Percentiles rank a stretch among this genome's conserved stretches.
phyloP scores from a whole-genome alignment of 2,329 filamentous ascomycete genomes.

The Claviceps digitariae region DNA sequence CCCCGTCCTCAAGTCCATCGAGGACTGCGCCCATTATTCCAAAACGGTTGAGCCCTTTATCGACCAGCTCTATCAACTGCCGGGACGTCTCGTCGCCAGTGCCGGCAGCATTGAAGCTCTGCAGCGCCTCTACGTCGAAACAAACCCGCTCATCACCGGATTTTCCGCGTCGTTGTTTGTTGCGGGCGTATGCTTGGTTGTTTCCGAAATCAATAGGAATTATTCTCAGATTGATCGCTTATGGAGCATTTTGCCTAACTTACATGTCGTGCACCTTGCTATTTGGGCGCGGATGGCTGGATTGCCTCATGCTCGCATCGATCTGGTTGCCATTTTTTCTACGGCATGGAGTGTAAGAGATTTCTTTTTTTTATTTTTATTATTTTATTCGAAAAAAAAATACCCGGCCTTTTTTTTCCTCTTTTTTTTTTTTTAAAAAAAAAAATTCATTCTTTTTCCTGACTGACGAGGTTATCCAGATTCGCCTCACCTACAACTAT shows the following conservation, averaged over 20 bases:
- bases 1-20: constrained; percentile 53
- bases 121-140: constrained; percentile 60
- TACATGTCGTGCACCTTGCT: constrained; percentile 76
- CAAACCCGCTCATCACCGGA: constrained; percentile 72
- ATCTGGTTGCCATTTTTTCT: constrained; percentile 58
- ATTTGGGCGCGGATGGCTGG: constrained; percentile 69
- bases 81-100: constrained; percentile 47
- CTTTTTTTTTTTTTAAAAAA: background rate
- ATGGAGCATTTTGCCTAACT: constrained; percentile 79
- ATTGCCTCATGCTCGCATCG: constrained; percentile 54
- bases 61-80: constrained; percentile 55
- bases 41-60: constrained; percentile 65
- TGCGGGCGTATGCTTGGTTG: constrained; percentile 57
- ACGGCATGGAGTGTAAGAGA: constrained; percentile 63
- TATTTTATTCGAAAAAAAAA: no score
- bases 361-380: background rate
- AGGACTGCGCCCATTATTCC: constrained; percentile 64
- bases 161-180: constrained; percentile 59
- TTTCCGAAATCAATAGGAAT: constrained; percentile 79
- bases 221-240: constrained; percentile 92
- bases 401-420: background rate
- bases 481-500: constrained; percentile 87
- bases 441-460: no score
- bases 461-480: constrained; percentile 25
- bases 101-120: constrained; percentile 48